phyloP scores from a whole-genome alignment of 1,284 basidiomycete species.

The Anthracocystis walkeri region DNA sequence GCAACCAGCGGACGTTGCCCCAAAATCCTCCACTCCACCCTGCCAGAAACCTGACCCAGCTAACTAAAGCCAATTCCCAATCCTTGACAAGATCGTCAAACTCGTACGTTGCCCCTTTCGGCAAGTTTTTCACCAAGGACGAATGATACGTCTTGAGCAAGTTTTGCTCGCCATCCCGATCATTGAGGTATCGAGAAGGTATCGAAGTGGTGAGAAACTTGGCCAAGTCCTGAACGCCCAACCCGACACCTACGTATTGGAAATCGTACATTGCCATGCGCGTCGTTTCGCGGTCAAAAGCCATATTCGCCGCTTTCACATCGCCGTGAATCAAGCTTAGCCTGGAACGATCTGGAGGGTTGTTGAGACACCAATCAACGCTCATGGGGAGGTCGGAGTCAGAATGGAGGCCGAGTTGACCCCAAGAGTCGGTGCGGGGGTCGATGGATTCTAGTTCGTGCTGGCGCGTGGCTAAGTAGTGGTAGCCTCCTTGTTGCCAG shows the following conservation, averaged over 20 bases:
- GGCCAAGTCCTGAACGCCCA: slow-evolving; percentile 50
- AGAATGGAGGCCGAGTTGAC: slow-evolving; percentile 31
- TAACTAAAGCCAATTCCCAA: slow-evolving; percentile 50
- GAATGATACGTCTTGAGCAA: slow-evolving; percentile 34
- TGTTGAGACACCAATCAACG: slow-evolving; percentile 44
- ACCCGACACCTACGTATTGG: slow-evolving; percentile 51
- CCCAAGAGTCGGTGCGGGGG: slow-evolving; percentile 19
- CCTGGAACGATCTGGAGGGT: slow-evolving; percentile 9
- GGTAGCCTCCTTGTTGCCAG: slow-evolving; percentile 53
- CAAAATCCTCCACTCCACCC: slow-evolving; percentile 56
- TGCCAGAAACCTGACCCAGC: slow-evolving; percentile 51
- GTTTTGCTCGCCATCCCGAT: slow-evolving; percentile 9
- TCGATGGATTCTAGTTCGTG: slow-evolving; percentile 31
- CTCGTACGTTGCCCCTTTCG: slow-evolving; percentile 20
- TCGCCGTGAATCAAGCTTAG: slow-evolving; percentile 55
- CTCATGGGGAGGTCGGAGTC: slow-evolving; percentile 18
- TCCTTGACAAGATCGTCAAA: slow-evolving; percentile 27
- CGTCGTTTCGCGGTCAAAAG: slow-evolving; percentile 18
- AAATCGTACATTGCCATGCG: slow-evolving; percentile 55
- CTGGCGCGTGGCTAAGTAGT: slow-evolving; percentile 39
- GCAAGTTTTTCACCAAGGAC: slow-evolving; percentile 4
- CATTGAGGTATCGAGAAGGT: slow-evolving; percentile 1
- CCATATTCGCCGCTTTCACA: slow-evolving; percentile 57
- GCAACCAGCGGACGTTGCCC: slow-evolving; percentile 53
- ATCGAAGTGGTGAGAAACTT: slow-evolving; percentile 53